A percentile compares a stretch with the other conserved stretches of the same genome.
Evolutionary conservation across 345 rosid genomes (phyloP).

Genomic region (Gossypium australe): DNA sequence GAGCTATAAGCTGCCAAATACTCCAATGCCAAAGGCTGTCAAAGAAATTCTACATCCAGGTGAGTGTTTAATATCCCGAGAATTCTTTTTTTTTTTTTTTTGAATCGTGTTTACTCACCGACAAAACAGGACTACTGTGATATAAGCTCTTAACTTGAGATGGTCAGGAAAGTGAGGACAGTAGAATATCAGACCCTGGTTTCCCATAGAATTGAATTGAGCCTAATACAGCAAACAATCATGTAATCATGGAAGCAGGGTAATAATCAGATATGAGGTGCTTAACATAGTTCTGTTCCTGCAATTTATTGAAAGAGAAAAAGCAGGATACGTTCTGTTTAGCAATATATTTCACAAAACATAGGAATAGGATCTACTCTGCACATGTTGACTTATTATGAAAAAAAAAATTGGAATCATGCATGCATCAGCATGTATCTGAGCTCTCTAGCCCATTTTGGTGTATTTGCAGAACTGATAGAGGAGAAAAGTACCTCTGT

Average conservation of each 20-base stretch:
- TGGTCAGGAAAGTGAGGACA: not conserved
- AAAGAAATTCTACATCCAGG: constrained; percentile 40
- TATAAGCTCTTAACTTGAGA: not conserved
- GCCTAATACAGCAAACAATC: not conserved
- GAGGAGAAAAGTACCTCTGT: constrained; percentile 61
- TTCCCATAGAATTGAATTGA: not conserved
- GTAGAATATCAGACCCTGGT: not conserved
- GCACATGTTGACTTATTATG: not conserved
- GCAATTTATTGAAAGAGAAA: not conserved
- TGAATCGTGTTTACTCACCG: not conserved
- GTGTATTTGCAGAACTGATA: constrained; percentile 35
- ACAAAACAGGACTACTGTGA: not conserved
- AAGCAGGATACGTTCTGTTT: not conserved
- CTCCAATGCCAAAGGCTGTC: constrained; percentile 55
- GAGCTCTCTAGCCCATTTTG: not conserved
- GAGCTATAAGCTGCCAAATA: constrained; percentile 48
- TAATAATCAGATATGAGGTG: not conserved
- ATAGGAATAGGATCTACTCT: not conserved
- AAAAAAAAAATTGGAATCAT: not conserved
- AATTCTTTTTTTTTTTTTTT: no score
- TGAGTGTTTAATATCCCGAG: constrained; percentile 9
- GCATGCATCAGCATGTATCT: not conserved
- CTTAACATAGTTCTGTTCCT: not conserved
- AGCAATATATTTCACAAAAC: not conserved
- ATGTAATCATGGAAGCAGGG: not conserved